Base-by-base conservation (phyloP, 129 eudicot species). In the Helianthus tuberosus region DNA sequence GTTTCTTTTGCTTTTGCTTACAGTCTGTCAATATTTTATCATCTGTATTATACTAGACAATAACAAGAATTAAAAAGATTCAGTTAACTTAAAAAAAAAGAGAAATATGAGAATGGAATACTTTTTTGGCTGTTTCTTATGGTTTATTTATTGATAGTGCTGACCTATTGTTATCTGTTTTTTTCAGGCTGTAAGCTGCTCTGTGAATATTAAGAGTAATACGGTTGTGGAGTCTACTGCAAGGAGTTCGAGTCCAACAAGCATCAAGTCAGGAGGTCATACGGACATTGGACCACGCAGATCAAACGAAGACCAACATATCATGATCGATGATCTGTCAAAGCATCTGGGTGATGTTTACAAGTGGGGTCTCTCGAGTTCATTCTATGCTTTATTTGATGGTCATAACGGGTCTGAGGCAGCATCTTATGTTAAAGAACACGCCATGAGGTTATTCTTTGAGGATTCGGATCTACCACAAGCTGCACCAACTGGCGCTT, bases 321-420 rank as follows among this genome's bases (percentile, higher is more conserved):
- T 92, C 44, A 50, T 85, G 1, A 79, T 92, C 10, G 97, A 92
- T 58, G 86, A 92, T 83, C 81, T 92, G 27, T 79, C 86, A 2
- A 64, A 75, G 48, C 87, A 81, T 27, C 67, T 92, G 54, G 96
- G 88, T 1, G 16, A 80, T 9, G 80, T 52, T 9, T 83, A 79
- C 77, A 77, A 41, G 17, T 92, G 93, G 90, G 72, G 88, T 11
- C 71, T 78, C 29, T 85, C 93, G 5, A 83, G 91, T 52, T 83
- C 97, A 5, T 92, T 92, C 27, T 92, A 86, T 49, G 97, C 88
- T 17, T 86, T 92, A 20, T 89, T 92, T 73, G 97, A 92, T 38
- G 97, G 97, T 20, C 97, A 92, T 16, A 96, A 96, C 17, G 97
- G 97, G 38, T 70, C 91, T 9, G 90, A 89, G 68, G 97, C 97